Evolutionary conservation across 176 grass and related monocot genomes (phyloP), one percentile per base, ranked within the genome.

Genomic region (Phyllostachys edulis): DNA sequence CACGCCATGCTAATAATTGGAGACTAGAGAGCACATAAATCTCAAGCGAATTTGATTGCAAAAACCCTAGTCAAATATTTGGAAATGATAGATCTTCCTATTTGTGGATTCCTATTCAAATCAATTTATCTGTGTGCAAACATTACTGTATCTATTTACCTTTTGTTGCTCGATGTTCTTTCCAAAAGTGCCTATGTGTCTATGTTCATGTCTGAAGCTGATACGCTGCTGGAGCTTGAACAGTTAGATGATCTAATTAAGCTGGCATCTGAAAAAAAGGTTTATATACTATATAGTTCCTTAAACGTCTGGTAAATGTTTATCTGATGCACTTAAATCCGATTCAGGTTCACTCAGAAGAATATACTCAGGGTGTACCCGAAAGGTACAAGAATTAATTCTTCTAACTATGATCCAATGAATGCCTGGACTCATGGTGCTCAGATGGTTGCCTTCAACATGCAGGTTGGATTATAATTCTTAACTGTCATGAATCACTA

Each of bases 391-490:
- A 86, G 96, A 36, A 85, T 98, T 76, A 92, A 71, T 75, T 98
- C 96, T 82, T 90, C 96, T 18, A 98, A 98, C 78, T 98, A 95
- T 61, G 89, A 92, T 44, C 93, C 96, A 68, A 87, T 98, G 49
- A 66, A 90, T 63, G 93, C 93, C 27, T 98, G 96, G 96, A 85
- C 64, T 38, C 93, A 98, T 85, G 96, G 96, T 80, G 93, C 91
- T 8, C 96, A 98, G 79, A 94, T 98, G 96, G 93, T 95, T 90
- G 96, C 96, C 81, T 95, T 95, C 66, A 98, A 98, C 63, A 98
- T 90, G 86, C 96, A 98, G 96, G 96, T 98, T 17, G 15, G 71
- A 11, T 64, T 51, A 1, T 6, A 71, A 37, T 56, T 55, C 7
- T 42, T 34, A 34, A 29, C 54, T 60, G 36, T 40, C 66, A 82